Base-by-base conservation (phyloP, 2,329 filamentous ascomycete species). In the Penicillium fuscoglaucum region DNA sequence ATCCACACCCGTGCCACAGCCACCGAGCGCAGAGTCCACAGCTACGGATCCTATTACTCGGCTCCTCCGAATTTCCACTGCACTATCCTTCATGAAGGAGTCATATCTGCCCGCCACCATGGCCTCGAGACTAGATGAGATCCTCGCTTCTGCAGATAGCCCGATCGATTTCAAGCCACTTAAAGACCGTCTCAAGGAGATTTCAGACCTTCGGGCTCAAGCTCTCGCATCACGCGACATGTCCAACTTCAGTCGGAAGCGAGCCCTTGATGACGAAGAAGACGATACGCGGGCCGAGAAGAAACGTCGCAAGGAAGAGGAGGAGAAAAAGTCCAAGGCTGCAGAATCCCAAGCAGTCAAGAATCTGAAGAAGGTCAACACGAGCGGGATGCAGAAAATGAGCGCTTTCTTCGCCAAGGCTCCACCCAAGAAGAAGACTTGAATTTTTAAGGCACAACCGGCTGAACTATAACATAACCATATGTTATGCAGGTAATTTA, bases 331-430 rank as follows among this genome's bases (percentile, higher is more conserved):
- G 74, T 93, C 88, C 76, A 93, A 96, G 78, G 85, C 84, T 3
- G 81, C 80, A 26, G 84, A 90, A 76, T 95, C 90, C 61, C 82
- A 87, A 29, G 93, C 86, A 0, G 86, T 97, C 1, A 88, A 87
- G 71, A 84, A 93, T 48, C 74, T 99, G 69, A 90, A 90, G 73
- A 99, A 98, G 78, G 93, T 93, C 48, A 90, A 98, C 76, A 93
- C 89, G 0, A 85, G 78, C 24, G 95, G 95, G 1, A 99, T 99
- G 95, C 95, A 90, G 83, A 99, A 98, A 80, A 84, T 99, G 84
- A 96, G 90, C 72, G 85, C 88, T 61, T 99, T 99, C 78, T 99
- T 99, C 75, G 86, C 86, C 60, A 96, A 93, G 78, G 70, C 73
- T 29, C 66, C 73, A 29, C 45, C 66, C 12, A 71, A 73, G 60